phyloP scores from a whole-genome alignment of 768 basidiomycete species.

The Panaeolus papilionaceus region DNA sequence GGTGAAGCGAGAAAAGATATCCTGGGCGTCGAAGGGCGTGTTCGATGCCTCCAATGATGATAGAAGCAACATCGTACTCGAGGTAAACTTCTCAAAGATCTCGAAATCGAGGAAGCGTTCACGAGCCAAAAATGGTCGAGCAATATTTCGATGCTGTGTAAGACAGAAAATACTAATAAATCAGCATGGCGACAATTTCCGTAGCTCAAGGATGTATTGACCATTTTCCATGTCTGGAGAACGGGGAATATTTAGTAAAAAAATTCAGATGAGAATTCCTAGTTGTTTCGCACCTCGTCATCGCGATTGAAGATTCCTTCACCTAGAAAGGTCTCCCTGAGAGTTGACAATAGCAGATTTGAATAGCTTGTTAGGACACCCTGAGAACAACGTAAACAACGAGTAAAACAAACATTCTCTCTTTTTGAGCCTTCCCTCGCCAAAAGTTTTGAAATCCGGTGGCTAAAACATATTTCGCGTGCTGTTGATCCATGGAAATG shows the following conservation, averaged over 20 bases:
- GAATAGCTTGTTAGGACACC: not conserved
- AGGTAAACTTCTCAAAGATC: constrained; percentile 63
- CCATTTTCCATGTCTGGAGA: constrained; percentile 66
- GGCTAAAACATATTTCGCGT: constrained; percentile 66
- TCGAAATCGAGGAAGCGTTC: constrained; percentile 76
- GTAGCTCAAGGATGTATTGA: constrained; percentile 33
- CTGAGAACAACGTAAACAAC: constrained; percentile 6
- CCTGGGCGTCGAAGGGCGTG: constrained; percentile 67
- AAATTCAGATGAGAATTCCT: constrained; percentile 15
- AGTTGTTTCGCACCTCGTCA: constrained; percentile 55
- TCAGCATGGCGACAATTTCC: not conserved
- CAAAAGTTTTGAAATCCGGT: constrained; percentile 74
- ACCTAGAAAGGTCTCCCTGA: constrained; percentile 68
- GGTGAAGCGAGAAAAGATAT: constrained; percentile 70
- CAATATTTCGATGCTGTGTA: constrained; percentile 64
- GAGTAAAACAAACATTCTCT: constrained; percentile 58
- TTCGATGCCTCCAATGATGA: constrained; percentile 42
- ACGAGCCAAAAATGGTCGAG: constrained; percentile 78
- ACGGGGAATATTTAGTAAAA: not conserved
- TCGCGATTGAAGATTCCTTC: constrained; percentile 81
- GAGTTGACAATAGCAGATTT: constrained; percentile 5
- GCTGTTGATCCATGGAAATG: constrained; percentile 77
- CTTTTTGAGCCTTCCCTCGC: constrained; percentile 68
- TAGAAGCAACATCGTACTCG: constrained; percentile 55
- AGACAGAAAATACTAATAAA: constrained; percentile 12